A percentile compares a stretch with the other conserved stretches of the same genome.
Evolutionary conservation across 1,284 basidiomycete genomes (phyloP).

Genomic region (Ustilago tritici): DNA sequence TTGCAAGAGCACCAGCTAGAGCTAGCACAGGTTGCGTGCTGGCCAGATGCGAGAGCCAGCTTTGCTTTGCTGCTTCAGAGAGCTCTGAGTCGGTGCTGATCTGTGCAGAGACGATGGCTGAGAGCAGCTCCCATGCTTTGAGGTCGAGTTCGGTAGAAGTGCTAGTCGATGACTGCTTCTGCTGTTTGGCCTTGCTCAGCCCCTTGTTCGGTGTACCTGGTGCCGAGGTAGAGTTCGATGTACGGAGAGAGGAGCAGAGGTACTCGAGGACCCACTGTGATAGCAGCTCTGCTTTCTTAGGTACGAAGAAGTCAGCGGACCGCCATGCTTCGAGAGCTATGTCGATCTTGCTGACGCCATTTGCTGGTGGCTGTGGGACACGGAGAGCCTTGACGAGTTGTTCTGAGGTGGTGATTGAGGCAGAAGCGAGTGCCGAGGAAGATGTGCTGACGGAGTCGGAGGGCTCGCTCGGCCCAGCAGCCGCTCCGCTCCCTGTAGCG

Average conservation of each 20-base stretch:
- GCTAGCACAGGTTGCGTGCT: constrained; percentile 38
- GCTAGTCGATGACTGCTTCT: background rate
- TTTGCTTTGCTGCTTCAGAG: constrained; percentile 38
- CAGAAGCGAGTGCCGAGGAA: constrained; percentile 25
- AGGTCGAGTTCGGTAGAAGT: constrained; percentile 15
- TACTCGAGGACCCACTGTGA: constrained; percentile 52
- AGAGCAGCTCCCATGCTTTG: constrained; percentile 51
- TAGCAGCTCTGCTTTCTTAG: constrained; percentile 55
- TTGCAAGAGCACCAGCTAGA: constrained; percentile 33
- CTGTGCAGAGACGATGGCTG: constrained; percentile 25
- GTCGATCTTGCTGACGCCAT: constrained; percentile 34
- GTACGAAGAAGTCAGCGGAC: constrained; percentile 38
- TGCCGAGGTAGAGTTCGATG: constrained; percentile 11
- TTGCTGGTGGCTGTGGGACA: constrained; percentile 28
- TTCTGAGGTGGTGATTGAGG: constrained; percentile 59
- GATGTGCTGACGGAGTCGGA: background rate
- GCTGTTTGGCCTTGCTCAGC: constrained; percentile 38
- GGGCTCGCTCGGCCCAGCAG: constrained; percentile 5
- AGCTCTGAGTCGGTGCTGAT: constrained; percentile 15
- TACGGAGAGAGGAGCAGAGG: constrained; percentile 31
- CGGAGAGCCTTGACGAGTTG: constrained; percentile 60
- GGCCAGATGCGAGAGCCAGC: constrained; percentile 47
- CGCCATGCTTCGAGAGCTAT: constrained; percentile 45
- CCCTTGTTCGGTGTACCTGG: constrained; percentile 27
- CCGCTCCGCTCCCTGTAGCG: constrained; percentile 9